These are phyloP conservation scores for Mycena belliarum DNA, from an alignment of 768 basidiomycete species.

Conservation along the genomic window DNA sequence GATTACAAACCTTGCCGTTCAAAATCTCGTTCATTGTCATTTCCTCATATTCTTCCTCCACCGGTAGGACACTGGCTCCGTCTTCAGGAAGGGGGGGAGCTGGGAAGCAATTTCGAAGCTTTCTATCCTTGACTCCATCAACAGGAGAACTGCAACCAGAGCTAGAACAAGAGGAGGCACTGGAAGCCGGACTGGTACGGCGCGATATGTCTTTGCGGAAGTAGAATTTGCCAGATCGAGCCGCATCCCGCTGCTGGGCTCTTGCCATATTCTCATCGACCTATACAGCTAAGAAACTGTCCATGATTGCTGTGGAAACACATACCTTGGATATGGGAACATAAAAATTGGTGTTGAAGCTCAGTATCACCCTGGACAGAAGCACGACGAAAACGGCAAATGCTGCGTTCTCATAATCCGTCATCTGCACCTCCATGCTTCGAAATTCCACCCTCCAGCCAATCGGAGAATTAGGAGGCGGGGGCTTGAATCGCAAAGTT, in stretches of 20 bases:
- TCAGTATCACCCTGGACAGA: slow-evolving; percentile 89
- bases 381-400: slow-evolving; percentile 94
- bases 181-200: slow-evolving; percentile 43
- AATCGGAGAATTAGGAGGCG: slow-evolving; percentile 87
- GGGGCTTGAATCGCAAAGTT: slow-evolving; percentile 97
- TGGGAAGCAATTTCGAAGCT: slow-evolving; percentile 73
- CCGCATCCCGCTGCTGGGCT: slow-evolving; percentile 84
- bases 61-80: slow-evolving; percentile 41
- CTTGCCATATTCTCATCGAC: slow-evolving; percentile 96
- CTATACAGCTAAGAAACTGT: slow-evolving; percentile 40
- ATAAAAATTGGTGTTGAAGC: slow-evolving; percentile 91
- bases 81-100: slow-evolving; percentile 53
- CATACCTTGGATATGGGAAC: slow-evolving; percentile 90
- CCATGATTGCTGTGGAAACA: background rate
- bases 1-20: slow-evolving; percentile 74
- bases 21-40: slow-evolving; percentile 93
- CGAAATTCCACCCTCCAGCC: slow-evolving; percentile 99
- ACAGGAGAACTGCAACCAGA: slow-evolving; percentile 41
- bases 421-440: slow-evolving; percentile 98
- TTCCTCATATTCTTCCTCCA: slow-evolving; percentile 87
- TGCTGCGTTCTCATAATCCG: slow-evolving; percentile 98
- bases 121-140: slow-evolving; percentile 57
- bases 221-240: slow-evolving; percentile 72
- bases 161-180: slow-evolving; percentile 46
- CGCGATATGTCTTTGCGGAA: slow-evolving; percentile 85